Evolutionary conservation across 345 rosid genomes (phyloP), one percentile per base, ranked within the genome.

Genomic region (Eucalyptus lansdowneana): DNA sequence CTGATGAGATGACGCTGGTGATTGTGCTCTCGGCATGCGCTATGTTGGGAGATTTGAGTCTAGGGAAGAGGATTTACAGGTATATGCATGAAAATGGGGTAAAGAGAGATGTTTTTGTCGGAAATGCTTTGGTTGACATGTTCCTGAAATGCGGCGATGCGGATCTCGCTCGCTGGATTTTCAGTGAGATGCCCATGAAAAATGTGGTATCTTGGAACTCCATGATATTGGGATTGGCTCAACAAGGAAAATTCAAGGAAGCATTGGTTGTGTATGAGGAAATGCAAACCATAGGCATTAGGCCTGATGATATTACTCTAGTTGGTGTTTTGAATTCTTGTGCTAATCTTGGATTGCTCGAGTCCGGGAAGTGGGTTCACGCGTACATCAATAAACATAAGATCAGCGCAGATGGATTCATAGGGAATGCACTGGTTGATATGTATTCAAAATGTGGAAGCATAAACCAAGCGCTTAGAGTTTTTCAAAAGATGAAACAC

Each of bases 391-490:
- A 92, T 72, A 94, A 90, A 80, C 93, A 90, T 88, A 86, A 44
- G 31, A 90, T 93, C 60, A 87, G 45, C n/a, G 91, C 91, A 6
- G 93, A 95, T 80, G 95, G 91, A 29, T 90, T 91, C 90, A 88
- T 95, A 72, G 94, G 95, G 87, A 94, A 93, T 69, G 94, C 95
- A 0, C 90, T 95, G 25, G 91, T 95, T 25, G 95, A 95, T 86
- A 94, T 95, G 96, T 95, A 95, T 92, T 91, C 95, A 31, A 95
- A 94, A 90, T 93, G 95, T 50, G 95, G 96, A 90, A 89, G 93
- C 91, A 88, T 93, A 76, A 91, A 90, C 51, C 67, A 89, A 87
- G 94, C 95, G 6, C 86, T 90, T 4, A 27, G 44, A 13, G 95
- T 94, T 89, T 95, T 95, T 87, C 86, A 69, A 62, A 87, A 49